Conservation (phyloP, 805 yeast species). For the Torulaspora quercuum region DNA sequence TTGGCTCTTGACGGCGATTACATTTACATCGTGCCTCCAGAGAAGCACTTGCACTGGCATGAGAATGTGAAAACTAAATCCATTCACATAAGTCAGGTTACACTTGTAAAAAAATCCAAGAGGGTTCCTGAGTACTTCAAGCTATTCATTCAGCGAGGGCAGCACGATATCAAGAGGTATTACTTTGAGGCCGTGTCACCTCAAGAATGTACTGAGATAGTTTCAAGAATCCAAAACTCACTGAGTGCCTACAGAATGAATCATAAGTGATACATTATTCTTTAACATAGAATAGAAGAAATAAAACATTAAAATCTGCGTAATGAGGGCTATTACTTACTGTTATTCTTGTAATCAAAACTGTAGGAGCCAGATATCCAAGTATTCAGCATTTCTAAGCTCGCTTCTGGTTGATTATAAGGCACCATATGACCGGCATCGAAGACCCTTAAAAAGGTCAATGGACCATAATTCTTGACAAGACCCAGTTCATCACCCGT, state of each 20-base stretch:
- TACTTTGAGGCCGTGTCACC: constrained; percentile 73
- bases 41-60: constrained; percentile 71
- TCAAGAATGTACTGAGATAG: constrained; percentile 67
- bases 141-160: constrained; percentile 62
- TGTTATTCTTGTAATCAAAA: constrained; percentile 11
- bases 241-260: constrained; percentile 45
- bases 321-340: too few relatives aligned
- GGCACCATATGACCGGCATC: constrained; percentile 95
- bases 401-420: constrained; percentile 72
- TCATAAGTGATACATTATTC: constrained; percentile 9
- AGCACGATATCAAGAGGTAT: constrained; percentile 72
- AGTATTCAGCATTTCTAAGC: constrained; percentile 66
- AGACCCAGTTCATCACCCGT: constrained; percentile 56
- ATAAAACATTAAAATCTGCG: too few relatives aligned
- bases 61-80: constrained; percentile 79
- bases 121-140: constrained; percentile 79
- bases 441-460: constrained; percentile 72
- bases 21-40: constrained; percentile 75
- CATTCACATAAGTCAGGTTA: constrained; percentile 76
- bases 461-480: constrained; percentile 64
- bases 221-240: constrained; percentile 60
- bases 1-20: constrained; percentile 93
- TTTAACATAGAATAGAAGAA: neutral
- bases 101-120: constrained; percentile 69
- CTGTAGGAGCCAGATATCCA: constrained; percentile 58